Evolutionary conservation across 2,329 filamentous ascomycete genomes (phyloP), one percentile per base, ranked within the genome.

Genomic region (Penicillium thymicola): DNA sequence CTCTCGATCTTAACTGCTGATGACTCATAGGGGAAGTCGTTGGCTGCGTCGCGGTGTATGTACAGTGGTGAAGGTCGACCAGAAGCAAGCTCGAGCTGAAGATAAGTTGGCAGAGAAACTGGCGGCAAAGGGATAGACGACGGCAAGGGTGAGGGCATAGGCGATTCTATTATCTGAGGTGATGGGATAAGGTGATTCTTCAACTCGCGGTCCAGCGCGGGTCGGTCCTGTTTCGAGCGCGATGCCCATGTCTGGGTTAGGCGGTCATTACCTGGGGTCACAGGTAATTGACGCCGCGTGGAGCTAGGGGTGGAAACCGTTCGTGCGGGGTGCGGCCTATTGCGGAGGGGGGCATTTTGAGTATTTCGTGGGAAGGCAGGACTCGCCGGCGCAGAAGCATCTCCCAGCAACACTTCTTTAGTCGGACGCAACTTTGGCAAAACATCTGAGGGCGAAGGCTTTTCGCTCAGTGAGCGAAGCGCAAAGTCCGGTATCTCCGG

Each of bases 1-100:
- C 95, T 86, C 71, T 97, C 91, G 58, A 97, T 89, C 71, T 97
- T 97, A 67, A 96, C 84, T 30, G 88, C 88, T 23, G 90, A 93
- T 4, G 92, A 96, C 73, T 99, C 94, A 73, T 97, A 97, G 0
- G 92, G 91, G 25, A 84, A 84, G 59, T 87, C 84, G 59, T 73
- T 79, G 38, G 76, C 76, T 5, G 77, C 72, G 5, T 84, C 79
- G 11, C 82, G 81, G 65, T 87, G 84, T 38, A 87, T 85, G 65
- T 87, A 87, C 51, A 87, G 70, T 1, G 84, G 81, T 18, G 85
- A 86, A 2, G 85, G 85, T 14, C 80, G 75, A 34, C 80, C 78
- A 3, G 84, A 83, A 1, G 85, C 82, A 42, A 88, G 76, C 67
- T 88, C 85, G 28, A 88, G 75, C 57, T 87, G 84, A n/a, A 88